Base-by-base conservation (phyloP, 192 early-diverging fungal genomes). In the Podochytrium sp. region DNA sequence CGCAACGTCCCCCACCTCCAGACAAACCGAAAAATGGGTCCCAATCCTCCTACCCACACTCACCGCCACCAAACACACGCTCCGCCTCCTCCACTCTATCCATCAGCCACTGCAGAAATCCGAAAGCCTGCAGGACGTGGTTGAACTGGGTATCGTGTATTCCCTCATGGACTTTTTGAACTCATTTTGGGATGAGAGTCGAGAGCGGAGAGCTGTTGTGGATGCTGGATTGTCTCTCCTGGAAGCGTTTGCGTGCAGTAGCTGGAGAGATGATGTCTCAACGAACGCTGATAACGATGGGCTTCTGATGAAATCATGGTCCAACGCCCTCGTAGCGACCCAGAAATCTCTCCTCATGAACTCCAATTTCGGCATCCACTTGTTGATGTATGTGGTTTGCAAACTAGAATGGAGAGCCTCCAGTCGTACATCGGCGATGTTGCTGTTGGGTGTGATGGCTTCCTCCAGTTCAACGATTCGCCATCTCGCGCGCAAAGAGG, bases 11-110 rank as follows among this genome's bases (percentile, higher is more conserved):
- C 2, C 42, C 3, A 59, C 40, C 39, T 35, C 58, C 1, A 14
- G 29, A 6, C 69, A 59, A 32, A 59, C 37, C 32, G 69, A 71
- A 3, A 71, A 71, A 71, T 71, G 69, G 69, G 1, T 71, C 1
- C 20, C n/a, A 12, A n/a, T 55, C 4, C 14, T 71, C 12, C 3
- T 59, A 12, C 27, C 53, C 18, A 35, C 69, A 16, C 12, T 71
- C 20, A 43, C 12, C 34, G 69, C 69, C 1, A 60, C 56, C 1
- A 16, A 34, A 49, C 5, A 33, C 23, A 29, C 33, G 23, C 60
- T 71, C 42, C 12, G 43, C 12, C 32, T 57, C 1, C 38, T 60
- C 12, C 38, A 42, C 27, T 5, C 2, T 30, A 0, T 69, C 55
- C 4, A 7, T 12, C 0, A 18, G 18, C 27, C n/a, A 14, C 39